Percentiles rank a stretch among this genome's conserved stretches.
phyloP scores from a whole-genome alignment of 1,284 basidiomycete genomes.

The Ceratobasidium theobromae region DNA sequence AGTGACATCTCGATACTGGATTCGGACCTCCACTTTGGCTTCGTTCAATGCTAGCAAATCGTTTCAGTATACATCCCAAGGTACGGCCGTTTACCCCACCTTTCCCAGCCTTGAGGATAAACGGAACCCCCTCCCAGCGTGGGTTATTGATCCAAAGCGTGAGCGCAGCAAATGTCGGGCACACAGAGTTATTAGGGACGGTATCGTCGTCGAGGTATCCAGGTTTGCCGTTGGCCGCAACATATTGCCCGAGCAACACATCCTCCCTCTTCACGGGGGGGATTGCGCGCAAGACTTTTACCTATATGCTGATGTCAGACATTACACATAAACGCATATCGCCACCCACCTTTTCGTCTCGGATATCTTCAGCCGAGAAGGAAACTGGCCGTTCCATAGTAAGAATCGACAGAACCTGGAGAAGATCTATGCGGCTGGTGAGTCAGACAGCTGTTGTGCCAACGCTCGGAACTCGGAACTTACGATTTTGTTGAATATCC shows the following conservation, averaged over 20 bases:
- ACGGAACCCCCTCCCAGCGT: conserved; percentile 95
- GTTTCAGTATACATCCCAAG: not conserved
- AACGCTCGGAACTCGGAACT: not conserved
- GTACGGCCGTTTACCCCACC: conserved; percentile 52
- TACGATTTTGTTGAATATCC: conserved; percentile 94
- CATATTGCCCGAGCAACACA: conserved; percentile 90
- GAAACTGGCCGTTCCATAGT: conserved; percentile 98
- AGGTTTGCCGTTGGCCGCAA: conserved; percentile 83
- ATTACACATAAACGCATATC: not conserved
- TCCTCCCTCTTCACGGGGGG: conserved; percentile 77
- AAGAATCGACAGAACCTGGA: conserved; percentile 89
- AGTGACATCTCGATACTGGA: conserved; percentile 96
- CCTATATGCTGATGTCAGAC: conserved; percentile 51
- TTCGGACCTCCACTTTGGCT: conserved; percentile 93
- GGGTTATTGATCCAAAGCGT: conserved; percentile 91
- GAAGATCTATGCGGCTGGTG: conserved; percentile 61
- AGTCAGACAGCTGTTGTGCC: conserved; percentile 43
- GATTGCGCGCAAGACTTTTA: conserved; percentile 91
- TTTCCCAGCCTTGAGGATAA: conserved; percentile 96
- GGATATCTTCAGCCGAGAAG: conserved; percentile 92
- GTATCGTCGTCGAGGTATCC: conserved; percentile 97
- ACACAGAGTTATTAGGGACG: conserved; percentile 86
- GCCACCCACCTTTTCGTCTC: conserved; percentile 84
- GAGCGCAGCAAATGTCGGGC: conserved; percentile 89
- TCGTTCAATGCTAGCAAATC: conserved; percentile 78